Conservation (phyloP, 495 filamentous ascomycete genomes). For the Letharia lupina region DNA sequence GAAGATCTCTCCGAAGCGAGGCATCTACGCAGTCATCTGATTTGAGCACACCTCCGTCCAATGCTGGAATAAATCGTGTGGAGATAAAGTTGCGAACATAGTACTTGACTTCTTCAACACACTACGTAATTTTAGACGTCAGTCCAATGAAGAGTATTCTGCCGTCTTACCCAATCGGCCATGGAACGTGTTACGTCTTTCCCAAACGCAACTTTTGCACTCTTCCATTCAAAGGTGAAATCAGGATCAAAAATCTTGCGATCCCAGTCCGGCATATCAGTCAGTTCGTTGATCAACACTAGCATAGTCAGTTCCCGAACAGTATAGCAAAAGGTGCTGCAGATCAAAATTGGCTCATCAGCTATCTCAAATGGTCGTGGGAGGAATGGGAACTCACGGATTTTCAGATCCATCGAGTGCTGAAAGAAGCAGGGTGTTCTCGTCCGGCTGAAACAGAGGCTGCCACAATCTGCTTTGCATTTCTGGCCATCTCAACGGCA, state of each 20-base stretch:
- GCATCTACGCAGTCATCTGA: conserved; percentile 24
- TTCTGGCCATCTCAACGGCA: conserved; percentile 33
- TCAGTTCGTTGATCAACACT: conserved; percentile 29
- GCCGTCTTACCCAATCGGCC: conserved; percentile 17
- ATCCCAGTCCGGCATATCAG: conserved; percentile 31
- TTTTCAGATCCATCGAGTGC: conserved; percentile 25
- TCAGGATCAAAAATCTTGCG: conserved; percentile 26
- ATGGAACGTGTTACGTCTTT: conserved; percentile 14
- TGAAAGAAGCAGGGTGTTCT: conserved; percentile 16
- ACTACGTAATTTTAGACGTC: conserved; percentile 15
- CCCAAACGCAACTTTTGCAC: conserved; percentile 7
- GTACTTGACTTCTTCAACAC: conserved; percentile 26
- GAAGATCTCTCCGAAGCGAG: conserved; percentile 32
- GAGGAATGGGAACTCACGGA: conserved; percentile 23
- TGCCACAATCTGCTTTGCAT: conserved; percentile 18
- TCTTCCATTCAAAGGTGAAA: conserved; percentile 18
- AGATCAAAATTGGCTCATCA: background rate
- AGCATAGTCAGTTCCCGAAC: conserved; percentile 35
- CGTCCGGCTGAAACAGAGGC: conserved; percentile 1
- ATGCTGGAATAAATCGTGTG: conserved; percentile 13
- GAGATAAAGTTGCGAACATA: conserved; percentile 25
- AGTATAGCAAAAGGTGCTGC: conserved; percentile 32
- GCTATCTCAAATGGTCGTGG: background rate
- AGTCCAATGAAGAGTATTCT: background rate
- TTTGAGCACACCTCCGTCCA: conserved; percentile 29